Base-by-base conservation (phyloP, 2,329 filamentous ascomycete species). In the Thermoascus crustaceus region DNA sequence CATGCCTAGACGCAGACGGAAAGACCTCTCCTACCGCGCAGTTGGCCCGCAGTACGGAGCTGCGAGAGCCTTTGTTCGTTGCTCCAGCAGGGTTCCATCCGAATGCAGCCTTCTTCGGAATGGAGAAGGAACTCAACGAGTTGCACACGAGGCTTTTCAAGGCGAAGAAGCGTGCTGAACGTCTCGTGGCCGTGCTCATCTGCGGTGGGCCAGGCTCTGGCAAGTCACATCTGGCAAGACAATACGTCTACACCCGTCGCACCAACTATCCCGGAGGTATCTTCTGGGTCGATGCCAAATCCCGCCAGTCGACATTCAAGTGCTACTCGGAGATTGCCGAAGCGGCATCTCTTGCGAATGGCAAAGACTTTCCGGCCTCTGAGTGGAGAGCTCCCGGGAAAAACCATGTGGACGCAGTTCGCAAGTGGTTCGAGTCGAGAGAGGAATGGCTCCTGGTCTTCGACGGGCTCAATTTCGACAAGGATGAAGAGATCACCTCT, bases 261-360 rank as follows among this genome's bases (percentile, higher is more conserved):
- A 58, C 67, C 4, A 63, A 73, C 40, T 84, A 79, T 45, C 71
- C 73, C 0, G 78, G 78, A 2, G 80, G 80, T 1, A 68, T 82
- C 27, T 85, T 81, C 53, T 85, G 80, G 80, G 69, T 83, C 10
- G 71, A 77, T 32, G 75, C 77, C 6, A 79, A 76, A 44, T 75
- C 73, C 1, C 52, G 66, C 3, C 62, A 74, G 34, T 76, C 80
- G 32, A 65, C 76, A 21, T 71, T 72, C 34, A 72, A 75, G 31
- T 75, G 75, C 20, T 83, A 74, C 50, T 80, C 76, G 73, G 73
- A 78, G 32, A 80, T 84, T 42, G 78, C 76, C 1, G 72, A 73
- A 49, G 71, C 69, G 9, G 71, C 71, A 10, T 69, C 67, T 1
- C 50, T 76, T 14, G 65, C 64, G 14, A 68, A 69, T 24, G 57